Evolutionary conservation across 805 yeast genomes (phyloP).

Genomic region (Pichia heedii): DNA sequence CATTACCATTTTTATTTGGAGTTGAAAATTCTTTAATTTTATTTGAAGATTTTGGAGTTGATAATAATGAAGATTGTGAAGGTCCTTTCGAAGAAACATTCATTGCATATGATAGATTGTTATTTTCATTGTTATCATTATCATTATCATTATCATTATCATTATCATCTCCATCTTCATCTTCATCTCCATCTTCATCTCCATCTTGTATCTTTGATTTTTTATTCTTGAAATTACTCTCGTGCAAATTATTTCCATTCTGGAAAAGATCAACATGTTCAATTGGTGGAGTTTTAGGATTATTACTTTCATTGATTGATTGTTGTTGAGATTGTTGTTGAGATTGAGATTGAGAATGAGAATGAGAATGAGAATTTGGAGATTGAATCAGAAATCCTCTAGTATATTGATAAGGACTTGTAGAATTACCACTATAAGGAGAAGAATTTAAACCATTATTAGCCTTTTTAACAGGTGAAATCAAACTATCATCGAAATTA

Average conservation of each 20-base stretch:
- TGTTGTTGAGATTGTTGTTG: slow-evolving; percentile 12
- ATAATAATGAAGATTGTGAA: slow-evolving; percentile 19
- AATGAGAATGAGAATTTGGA: slow-evolving; percentile 6
- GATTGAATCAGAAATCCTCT: slow-evolving; percentile 10
- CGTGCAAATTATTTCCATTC: background rate
- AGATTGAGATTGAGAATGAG: background rate
- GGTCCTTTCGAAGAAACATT: slow-evolving; percentile 4
- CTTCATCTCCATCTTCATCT: too few relatives aligned
- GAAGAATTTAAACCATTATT: slow-evolving; percentile 23
- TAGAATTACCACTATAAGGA: slow-evolving; percentile 17
- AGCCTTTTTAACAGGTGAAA: slow-evolving; percentile 23
- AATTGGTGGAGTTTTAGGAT: slow-evolving; percentile 26
- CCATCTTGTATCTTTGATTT: too few relatives aligned
- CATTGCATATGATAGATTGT: background rate
- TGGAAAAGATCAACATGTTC: slow-evolving; percentile 4
- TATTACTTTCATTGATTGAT: slow-evolving; percentile 4
- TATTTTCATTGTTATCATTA: too few relatives aligned
- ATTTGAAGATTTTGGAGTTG: slow-evolving; percentile 24
- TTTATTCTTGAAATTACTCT: too few relatives aligned
- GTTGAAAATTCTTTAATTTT: slow-evolving; percentile 20
- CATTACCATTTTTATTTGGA: slow-evolving; percentile 18
- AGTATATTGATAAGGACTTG: slow-evolving; percentile 16
- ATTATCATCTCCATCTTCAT: too few relatives aligned
- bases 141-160: too few relatives aligned
- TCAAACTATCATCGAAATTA: slow-evolving; percentile 10